A percentile compares a stretch with the other conserved stretches of the same genome.
Evolutionary conservation across 371 early-diverging fungal species (phyloP).

Genomic region (Saksenaea vasiformis): DNA sequence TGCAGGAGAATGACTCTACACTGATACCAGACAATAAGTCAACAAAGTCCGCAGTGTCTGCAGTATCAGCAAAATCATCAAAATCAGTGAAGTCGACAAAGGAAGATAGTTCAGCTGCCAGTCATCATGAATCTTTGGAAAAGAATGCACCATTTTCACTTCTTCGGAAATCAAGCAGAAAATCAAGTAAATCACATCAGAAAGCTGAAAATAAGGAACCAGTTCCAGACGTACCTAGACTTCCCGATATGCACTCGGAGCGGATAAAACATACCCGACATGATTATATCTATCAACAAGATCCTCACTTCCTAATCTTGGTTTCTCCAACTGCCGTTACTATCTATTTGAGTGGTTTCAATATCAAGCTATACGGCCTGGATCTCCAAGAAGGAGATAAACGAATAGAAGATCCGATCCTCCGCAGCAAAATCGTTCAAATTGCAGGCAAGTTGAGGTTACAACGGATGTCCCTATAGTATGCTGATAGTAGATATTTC

Average conservation of each 20-base stretch:
- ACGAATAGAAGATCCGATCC: slow-evolving; percentile 11
- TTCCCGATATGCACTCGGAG: not conserved
- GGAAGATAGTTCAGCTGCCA: not conserved
- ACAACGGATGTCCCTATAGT: not conserved
- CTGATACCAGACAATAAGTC: not conserved
- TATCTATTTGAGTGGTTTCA: slow-evolving; percentile 31
- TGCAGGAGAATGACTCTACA: not conserved
- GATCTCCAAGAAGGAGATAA: slow-evolving; percentile 13
- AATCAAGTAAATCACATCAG: not conserved
- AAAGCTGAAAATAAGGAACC: not conserved
- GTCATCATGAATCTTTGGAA: not conserved
- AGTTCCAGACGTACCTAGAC: not conserved
- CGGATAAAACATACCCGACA: slow-evolving; percentile 7
- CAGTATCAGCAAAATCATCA: not conserved
- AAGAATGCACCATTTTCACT: slow-evolving; percentile 1
- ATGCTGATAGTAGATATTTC: not conserved
- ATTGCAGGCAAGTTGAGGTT: slow-evolving; percentile 20
- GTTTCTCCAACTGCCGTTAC: slow-evolving; percentile 13
- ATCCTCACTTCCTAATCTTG: slow-evolving; percentile 39
- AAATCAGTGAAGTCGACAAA: not conserved
- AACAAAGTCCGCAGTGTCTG: not conserved
- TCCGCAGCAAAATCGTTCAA: slow-evolving; percentile 23
- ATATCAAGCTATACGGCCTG: slow-evolving; percentile 28
- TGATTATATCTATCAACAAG: slow-evolving; percentile 34
- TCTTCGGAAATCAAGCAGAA: slow-evolving; percentile 9